Conservation (phyloP, 345 rosid genomes). For the Moringa oleifera region DNA sequence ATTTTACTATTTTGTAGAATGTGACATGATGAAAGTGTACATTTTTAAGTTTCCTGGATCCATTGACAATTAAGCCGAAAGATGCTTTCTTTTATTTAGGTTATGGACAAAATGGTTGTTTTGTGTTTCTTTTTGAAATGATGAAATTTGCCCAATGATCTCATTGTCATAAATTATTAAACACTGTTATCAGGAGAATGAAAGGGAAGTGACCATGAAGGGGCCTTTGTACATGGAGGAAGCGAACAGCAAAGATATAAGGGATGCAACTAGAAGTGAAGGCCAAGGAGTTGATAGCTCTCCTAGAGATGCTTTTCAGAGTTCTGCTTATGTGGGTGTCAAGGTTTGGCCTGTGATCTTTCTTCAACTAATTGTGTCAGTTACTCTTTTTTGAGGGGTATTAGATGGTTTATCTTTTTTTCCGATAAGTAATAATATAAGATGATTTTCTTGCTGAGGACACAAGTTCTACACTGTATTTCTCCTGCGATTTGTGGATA, state of each 20-base stretch:
- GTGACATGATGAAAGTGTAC: background rate
- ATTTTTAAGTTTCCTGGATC: background rate
- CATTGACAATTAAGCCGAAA: background rate
- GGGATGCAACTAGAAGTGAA: conserved; percentile 23
- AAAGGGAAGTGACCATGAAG: conserved; percentile 28
- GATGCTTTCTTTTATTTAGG: background rate
- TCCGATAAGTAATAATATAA: no score
- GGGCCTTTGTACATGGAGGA: conserved; percentile 28
- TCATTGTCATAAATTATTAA: conserved; percentile 2
- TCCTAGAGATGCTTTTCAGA: conserved; percentile 18
- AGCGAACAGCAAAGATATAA: conserved; percentile 29
- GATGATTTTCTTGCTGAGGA: background rate
- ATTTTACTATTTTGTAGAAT: background rate
- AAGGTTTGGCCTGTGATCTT: background rate
- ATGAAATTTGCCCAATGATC: background rate
- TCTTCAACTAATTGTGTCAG: background rate
- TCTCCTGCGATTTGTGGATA: background rate
- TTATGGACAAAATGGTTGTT: background rate
- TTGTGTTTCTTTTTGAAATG: background rate
- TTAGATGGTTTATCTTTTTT: no score
- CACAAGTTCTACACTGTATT: background rate
- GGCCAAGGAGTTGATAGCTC: conserved; percentile 20
- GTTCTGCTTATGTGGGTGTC: conserved; percentile 22
- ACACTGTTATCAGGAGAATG: conserved; percentile 30
- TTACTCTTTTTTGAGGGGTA: background rate